A percentile compares a stretch with the other conserved stretches of the same genome.
Conservation (phyloP, 2,329 filamentous ascomycete genomes). For the Cladorrhinum sp. region DNA sequence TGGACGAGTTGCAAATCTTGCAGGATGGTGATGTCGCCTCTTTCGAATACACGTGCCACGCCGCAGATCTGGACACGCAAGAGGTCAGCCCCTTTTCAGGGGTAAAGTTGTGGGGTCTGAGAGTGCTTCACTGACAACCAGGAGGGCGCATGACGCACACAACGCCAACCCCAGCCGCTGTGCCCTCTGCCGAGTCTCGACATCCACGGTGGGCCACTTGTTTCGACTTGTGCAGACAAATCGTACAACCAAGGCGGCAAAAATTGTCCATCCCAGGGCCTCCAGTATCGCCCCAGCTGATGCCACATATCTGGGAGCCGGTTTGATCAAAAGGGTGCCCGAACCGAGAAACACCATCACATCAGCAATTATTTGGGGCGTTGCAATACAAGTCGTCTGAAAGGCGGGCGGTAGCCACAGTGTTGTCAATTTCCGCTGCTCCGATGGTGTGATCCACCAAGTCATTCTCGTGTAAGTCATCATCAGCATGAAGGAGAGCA, state of each 20-base stretch:
- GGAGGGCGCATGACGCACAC: constrained; percentile 9
- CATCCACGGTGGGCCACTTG: constrained; percentile 9
- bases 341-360: constrained; percentile 5
- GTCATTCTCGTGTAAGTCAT: constrained; percentile 20
- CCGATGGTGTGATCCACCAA: constrained; percentile 16
- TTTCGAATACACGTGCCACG: constrained; percentile 14
- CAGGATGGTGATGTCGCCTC: constrained; percentile 4
- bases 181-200: not conserved
- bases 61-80: constrained; percentile 9
- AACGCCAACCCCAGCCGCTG: constrained; percentile 14
- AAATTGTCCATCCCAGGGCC: constrained; percentile 11
- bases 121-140: constrained; percentile 15
- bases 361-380: constrained; percentile 10
- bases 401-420: constrained; percentile 17
- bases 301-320: constrained; percentile 4
- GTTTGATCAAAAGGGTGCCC: constrained; percentile 10
- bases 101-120: not conserved
- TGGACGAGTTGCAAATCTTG: not conserved
- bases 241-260: constrained; percentile 8
- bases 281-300: constrained; percentile 10
- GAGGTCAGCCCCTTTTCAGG: not conserved
- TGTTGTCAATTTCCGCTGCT: constrained; percentile 6
- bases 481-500: constrained; percentile 6
- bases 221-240: constrained; percentile 11
- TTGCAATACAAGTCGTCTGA: constrained; percentile 8